Evolutionary conservation across 257 asterid genomes (phyloP).

Genomic region (Solanum pennellii): DNA sequence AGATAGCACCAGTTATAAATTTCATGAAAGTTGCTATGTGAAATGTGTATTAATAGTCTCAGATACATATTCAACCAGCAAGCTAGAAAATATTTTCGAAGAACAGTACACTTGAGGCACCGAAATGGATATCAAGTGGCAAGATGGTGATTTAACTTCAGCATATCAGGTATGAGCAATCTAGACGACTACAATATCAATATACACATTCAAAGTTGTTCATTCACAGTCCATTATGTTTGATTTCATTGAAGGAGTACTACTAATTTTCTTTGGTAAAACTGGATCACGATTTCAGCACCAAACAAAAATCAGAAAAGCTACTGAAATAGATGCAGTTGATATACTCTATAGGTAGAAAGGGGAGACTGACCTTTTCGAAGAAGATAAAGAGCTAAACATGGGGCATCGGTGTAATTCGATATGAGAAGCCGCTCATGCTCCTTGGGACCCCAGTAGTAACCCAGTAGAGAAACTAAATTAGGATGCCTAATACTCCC

Average conservation of each 20-base stretch:
- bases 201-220: neutral
- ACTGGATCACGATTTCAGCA: neutral
- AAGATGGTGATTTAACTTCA: neutral
- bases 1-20: neutral
- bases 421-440: slow-evolving; percentile 78
- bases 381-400: slow-evolving; percentile 62
- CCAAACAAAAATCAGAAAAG: neutral
- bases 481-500: slow-evolving; percentile 64
- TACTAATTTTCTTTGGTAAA: neutral
- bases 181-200: neutral
- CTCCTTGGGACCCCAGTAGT: slow-evolving; percentile 86
- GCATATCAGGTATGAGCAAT: neutral
- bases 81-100: neutral
- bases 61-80: neutral
- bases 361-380: slow-evolving; percentile 37
- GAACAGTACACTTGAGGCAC: neutral
- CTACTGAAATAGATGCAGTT: neutral
- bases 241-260: neutral
- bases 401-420: slow-evolving; percentile 44
- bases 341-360: neutral
- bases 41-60: neutral
- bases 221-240: neutral
- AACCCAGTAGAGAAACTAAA: slow-evolving; percentile 63
- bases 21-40: neutral
- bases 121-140: neutral